Evolutionary conservation across 495 filamentous ascomycete species (phyloP), one percentile per base, ranked within the genome.

Genomic region (Neurospora hispaniola): DNA sequence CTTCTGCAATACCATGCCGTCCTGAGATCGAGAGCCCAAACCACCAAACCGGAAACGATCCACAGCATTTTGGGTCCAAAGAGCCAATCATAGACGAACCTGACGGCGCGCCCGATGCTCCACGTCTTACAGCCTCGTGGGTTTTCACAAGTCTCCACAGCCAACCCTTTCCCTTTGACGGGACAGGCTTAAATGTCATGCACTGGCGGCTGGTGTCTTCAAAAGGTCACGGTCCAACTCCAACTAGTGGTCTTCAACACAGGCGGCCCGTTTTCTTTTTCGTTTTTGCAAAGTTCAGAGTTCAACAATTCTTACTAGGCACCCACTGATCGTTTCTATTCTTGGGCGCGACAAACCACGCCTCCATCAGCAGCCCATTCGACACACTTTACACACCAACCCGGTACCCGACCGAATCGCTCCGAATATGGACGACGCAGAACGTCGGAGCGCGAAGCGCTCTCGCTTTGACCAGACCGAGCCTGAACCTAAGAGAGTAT

Each of bases 401-500:
- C 54, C 54, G 27, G 12, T 18, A 35, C 54, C 27, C 54, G 54
- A 35, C 54, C 27, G 6, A 66, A 35, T 38, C 7, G 12, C 16
- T 66, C 27, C 70, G 59, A 75, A 72, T 18, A 97, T 96, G 93
- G 89, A 90, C 73, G 94, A 96, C 76, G 88, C 93, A 59, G 91
- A 93, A 76, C 87, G 89, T 79, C 91, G 91, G 71, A 83, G 82
- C 74, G 83, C 87, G 12, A 96, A 96, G 85, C 91, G 94, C 69
- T 97, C 94, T 69, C 93, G 94, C 76, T 97, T 97, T 80, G 94
- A 97, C 79, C 91, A 95, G 79, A 94, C 88, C 48, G 93, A 93
- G 77, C 89, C 92, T 7, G 92, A 94, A 75, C 88, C 88, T 41
- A 89, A 89, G 73, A 88, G 90, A 20, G 77, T 81, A 35, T 93